phyloP scores from a whole-genome alignment of 1,284 basidiomycete species.

The Ganoderma sinense region DNA sequence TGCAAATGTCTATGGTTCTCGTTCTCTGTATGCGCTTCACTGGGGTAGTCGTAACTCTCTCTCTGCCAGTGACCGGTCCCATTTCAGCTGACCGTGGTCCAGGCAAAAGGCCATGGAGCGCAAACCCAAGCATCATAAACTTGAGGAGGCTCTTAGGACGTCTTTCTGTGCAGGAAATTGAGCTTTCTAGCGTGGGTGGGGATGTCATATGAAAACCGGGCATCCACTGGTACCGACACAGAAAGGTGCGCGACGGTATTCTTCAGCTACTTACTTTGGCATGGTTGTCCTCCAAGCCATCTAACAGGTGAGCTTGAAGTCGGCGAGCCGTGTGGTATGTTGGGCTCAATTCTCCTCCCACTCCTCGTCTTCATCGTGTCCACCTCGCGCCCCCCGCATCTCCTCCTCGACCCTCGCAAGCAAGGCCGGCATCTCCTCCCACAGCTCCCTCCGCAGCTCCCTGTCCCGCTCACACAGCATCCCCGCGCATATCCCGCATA shows the following conservation, averaged over 20 bases:
- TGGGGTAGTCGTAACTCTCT: too few species aligned
- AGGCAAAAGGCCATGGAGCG: too few species aligned
- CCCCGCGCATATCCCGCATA: conserved; percentile 1
- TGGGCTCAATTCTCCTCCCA: neutral
- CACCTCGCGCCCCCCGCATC: neutral
- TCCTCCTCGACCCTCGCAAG: neutral
- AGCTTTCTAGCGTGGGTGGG: too few species aligned
- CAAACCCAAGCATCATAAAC: too few species aligned
- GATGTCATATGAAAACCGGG: neutral
- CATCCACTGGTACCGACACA: neutral
- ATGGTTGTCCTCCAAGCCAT: neutral
- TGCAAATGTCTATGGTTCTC: too few species aligned
- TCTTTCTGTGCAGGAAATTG: too few species aligned
- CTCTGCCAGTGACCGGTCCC: too few species aligned
- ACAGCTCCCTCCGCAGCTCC: conserved; percentile 2
- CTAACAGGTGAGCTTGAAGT: neutral
- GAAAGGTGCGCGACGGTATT: neutral
- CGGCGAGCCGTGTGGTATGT: neutral
- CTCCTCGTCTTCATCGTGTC: neutral
- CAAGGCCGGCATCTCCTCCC: conserved; percentile 1
- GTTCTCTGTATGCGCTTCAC: too few species aligned
- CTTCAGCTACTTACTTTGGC: neutral
- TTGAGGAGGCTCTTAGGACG: neutral
- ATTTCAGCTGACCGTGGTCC: too few species aligned
- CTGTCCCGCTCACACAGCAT: neutral